Percentiles rank a stretch among this genome's conserved stretches.
phyloP scores from a whole-genome alignment of 2,329 filamentous ascomycete species.

The Colletotrichum sp. region DNA sequence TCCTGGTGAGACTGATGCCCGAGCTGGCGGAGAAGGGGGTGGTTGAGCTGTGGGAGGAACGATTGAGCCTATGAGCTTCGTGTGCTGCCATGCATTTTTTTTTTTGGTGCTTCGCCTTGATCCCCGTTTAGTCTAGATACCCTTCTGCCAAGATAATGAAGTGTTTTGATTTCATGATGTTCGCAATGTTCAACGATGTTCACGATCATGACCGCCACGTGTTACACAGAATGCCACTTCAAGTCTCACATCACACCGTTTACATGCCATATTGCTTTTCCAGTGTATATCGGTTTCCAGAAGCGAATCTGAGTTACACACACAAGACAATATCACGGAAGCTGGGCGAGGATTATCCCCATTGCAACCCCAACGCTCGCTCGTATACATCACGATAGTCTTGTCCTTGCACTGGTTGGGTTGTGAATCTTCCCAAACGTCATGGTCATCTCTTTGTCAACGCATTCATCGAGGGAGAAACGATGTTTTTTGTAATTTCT shows the following conservation, averaged over 20 bases:
- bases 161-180: neutral
- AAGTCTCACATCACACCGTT: neutral
- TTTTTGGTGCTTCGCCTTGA: neutral
- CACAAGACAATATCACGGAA: neutral
- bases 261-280: neutral
- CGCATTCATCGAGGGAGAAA: neutral
- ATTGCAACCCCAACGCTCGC: neutral
- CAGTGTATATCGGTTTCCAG: neutral
- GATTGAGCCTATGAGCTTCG: constrained; percentile 49
- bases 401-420: neutral
- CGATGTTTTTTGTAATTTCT: neutral
- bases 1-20: constrained; percentile 83
- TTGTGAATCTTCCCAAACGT: neutral
- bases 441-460: neutral
- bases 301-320: neutral
- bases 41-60: constrained; percentile 75
- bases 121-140: constrained; percentile 10
- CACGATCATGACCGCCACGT: neutral
- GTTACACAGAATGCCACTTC: neutral
- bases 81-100: neutral
- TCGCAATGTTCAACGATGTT: neutral
- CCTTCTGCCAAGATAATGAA: neutral
- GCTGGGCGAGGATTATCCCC: neutral
- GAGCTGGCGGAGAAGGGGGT: constrained; percentile 79
- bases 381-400: neutral